Evolutionary conservation across 371 early-diverging fungal genomes (phyloP), one percentile per base, ranked within the genome.

Genomic region (Apophysomyces variabilis): DNA sequence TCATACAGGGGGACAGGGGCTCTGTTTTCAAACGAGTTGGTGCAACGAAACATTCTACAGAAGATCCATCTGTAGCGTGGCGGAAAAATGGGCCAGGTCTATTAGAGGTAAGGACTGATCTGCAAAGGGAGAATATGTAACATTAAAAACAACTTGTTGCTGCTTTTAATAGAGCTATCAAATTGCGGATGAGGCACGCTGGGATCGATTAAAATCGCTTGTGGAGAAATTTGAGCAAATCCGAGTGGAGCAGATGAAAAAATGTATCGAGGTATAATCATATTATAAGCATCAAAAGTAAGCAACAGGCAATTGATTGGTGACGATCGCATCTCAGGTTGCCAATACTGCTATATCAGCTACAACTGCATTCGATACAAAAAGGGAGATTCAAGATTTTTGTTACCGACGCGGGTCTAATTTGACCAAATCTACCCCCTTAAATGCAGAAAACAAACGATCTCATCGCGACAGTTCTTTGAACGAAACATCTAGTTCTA

Each of bases 41-140:
- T 44, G 60, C 18, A 38, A 46, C 70, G 7, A 74, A 70, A 63
- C 47, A 61, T 11, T 35, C 44, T 6, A 14, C 57, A 36, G 70
- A 74, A 43, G 58, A 50, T 35, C 58, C 61, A 6, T 38, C 62
- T 21, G 18, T 66, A 7, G 62, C 16, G 50, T 83, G 83, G 83
- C 57, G 64, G 12, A 58, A 70, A 38, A 75, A 79, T 37, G 83
- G 78, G 11, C 78, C 79, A 43, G 61, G 66, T 14, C 45, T 72
- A 38, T 64, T 83, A n/a, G 68, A 77, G 73, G 82, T 79, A 77
- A 13, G 54, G 16, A 26, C 32, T 26, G 32, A 26, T 26, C 32
- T 26, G 32, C 32, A 26, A 57, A 36, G 47, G 8, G 11, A 7
- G 13, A 37, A 14, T 4, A 57, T 4, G 54, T 13, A 21, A 18